A percentile compares a stretch with the other conserved stretches of the same genome.
These are phyloP conservation scores for Hirschfeldia incana DNA, from an alignment of 345 rosid species.

Conservation along the genomic window DNA sequence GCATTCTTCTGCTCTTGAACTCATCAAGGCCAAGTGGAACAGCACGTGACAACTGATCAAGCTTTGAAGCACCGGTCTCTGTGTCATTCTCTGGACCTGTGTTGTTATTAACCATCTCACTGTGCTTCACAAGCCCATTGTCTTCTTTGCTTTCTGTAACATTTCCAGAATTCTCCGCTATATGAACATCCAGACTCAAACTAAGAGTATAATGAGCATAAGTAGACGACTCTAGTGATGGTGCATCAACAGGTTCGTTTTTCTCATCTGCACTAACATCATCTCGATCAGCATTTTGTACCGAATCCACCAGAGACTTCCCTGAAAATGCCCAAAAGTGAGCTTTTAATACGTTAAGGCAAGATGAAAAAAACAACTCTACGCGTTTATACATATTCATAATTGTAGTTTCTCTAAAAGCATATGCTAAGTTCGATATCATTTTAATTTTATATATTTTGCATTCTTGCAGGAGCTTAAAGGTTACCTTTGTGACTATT, in stretches of 20 bases:
- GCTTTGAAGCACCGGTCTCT: conserved; percentile 41
- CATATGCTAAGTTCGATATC: not conserved
- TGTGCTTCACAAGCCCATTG: conserved; percentile 10
- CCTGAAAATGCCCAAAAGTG: conserved; percentile 42
- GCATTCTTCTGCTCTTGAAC: conserved; percentile 79
- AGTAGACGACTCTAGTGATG: conserved; percentile 31
- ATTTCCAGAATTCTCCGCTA: conserved; percentile 5
- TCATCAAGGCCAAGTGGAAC: conserved; percentile 83
- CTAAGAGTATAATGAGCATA: conserved; percentile 10
- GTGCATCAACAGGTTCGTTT: conserved; percentile 41
- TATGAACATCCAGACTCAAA: not conserved
- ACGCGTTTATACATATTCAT: not conserved
- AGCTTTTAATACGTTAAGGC: not conserved
- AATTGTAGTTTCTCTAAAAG: not conserved
- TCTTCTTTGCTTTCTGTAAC: conserved; percentile 36
- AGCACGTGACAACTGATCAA: conserved; percentile 52
- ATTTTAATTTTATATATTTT: too few relatives aligned
- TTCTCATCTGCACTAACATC: conserved; percentile 21
- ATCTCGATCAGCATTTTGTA: conserved; percentile 12
- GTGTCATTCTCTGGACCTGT: conserved; percentile 19
- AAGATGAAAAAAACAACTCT: not conserved
- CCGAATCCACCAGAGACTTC: conserved; percentile 35
- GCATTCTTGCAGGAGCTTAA: not conserved
- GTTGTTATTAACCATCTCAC: not conserved
- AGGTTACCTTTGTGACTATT: conserved; percentile 55